Evolutionary conservation across 257 asterid genomes (phyloP).

Genomic region (Thymus quinquecostatus): DNA sequence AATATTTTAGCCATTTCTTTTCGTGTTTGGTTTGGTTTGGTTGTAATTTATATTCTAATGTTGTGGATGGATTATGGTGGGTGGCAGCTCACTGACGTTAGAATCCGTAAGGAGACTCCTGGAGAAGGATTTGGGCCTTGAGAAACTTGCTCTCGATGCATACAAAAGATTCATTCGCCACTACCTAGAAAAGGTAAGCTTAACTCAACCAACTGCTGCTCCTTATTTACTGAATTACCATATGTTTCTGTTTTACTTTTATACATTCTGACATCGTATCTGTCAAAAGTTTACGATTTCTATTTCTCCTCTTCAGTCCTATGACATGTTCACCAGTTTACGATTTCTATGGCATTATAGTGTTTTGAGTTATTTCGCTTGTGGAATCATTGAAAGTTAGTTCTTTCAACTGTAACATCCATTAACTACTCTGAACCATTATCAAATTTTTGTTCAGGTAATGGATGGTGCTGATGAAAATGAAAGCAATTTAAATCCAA

Average conservation of each 20-base stretch:
- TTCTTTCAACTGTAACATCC: slow-evolving; percentile 5
- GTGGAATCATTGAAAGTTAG: slow-evolving; percentile 8
- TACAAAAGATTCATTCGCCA: slow-evolving; percentile 73
- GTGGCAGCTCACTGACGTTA: slow-evolving; percentile 66
- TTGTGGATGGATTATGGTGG: slow-evolving; percentile 1
- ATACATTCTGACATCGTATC: too few relatives aligned
- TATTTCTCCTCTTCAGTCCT: too few relatives aligned
- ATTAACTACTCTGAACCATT: neutral
- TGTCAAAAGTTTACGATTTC: too few relatives aligned
- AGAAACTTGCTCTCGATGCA: slow-evolving; percentile 66
- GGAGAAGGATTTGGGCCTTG: slow-evolving; percentile 83
- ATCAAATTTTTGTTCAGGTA: slow-evolving; percentile 49
- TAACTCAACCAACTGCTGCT: too few relatives aligned
- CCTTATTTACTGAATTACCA: too few relatives aligned
- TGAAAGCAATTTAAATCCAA: slow-evolving; percentile 41
- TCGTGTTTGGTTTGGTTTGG: neutral
- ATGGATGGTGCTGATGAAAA: slow-evolving; percentile 53
- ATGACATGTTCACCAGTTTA: too few relatives aligned
- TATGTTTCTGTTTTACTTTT: too few relatives aligned
- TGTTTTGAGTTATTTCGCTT: slow-evolving; percentile 1
- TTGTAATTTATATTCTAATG: neutral
- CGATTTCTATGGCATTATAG: neutral
- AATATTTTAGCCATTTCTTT: neutral
- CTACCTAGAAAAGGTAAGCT: slow-evolving; percentile 62
- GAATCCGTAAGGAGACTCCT: slow-evolving; percentile 76